These are phyloP conservation scores for Pythium myriotylum DNA, from an alignment of 352 stramenopile genomes.

Conservation along the genomic window DNA sequence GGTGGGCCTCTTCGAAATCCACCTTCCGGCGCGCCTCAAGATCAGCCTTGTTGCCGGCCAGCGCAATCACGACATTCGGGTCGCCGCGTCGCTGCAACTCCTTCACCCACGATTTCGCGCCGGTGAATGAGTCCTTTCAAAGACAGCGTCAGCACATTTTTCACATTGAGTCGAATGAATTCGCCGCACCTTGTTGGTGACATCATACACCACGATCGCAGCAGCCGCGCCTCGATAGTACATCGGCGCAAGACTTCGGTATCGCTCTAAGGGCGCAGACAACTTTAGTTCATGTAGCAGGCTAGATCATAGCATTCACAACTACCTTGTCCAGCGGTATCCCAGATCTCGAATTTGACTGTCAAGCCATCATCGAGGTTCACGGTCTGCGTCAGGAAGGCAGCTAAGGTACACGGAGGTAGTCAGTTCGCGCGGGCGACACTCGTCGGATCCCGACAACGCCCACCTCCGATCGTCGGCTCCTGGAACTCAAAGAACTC, in stretches of 20 bases:
- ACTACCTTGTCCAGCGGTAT: constrained; percentile 95
- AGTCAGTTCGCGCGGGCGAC: neutral
- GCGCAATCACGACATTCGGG: constrained; percentile 96
- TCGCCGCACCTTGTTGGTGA: constrained; percentile 95
- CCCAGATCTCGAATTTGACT: constrained; percentile 99
- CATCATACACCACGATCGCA: constrained; percentile 97
- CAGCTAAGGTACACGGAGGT: constrained; percentile 54
- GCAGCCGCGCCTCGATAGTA: constrained; percentile 96
- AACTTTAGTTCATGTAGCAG: constrained; percentile 1
- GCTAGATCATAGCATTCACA: neutral
- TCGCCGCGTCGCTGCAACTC: constrained; percentile 98
- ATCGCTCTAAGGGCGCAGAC: constrained; percentile 79
- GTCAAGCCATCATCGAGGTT: constrained; percentile 96
- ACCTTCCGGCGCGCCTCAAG: constrained; percentile 97
- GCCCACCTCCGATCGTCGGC: constrained; percentile 93
- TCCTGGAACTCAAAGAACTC: constrained; percentile 99
- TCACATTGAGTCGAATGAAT: neutral
- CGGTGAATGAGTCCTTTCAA: constrained; percentile 93
- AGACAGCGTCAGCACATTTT: constrained; percentile 4
- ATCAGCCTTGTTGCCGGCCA: constrained; percentile 99
- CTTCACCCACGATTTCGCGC: constrained; percentile 99
- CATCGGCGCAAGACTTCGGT: constrained; percentile 97
- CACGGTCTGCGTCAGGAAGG: constrained; percentile 99
- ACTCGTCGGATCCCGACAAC: neutral
- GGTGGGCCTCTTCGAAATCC: constrained; percentile 95